These are phyloP conservation scores for Otatea glauca DNA, from an alignment of 176 grass and related monocot genomes.

Conservation along the genomic window DNA sequence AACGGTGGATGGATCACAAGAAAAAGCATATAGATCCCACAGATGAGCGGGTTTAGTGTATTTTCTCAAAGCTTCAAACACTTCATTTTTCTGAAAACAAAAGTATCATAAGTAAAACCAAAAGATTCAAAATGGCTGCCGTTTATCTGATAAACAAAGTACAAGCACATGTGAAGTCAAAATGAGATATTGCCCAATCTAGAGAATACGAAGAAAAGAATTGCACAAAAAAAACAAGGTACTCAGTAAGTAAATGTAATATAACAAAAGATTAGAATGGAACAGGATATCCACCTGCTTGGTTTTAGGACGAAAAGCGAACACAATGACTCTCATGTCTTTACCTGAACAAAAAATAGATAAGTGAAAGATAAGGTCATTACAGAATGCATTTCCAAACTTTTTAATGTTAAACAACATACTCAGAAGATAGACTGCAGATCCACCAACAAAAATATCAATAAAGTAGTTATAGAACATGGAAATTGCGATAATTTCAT, in stretches of 20 bases:
- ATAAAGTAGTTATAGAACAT: background rate
- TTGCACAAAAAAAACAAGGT: conserved; percentile 3
- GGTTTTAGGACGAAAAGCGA: conserved; percentile 80
- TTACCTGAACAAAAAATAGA: conserved; percentile 65
- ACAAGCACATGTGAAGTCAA: background rate
- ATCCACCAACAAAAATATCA: conserved; percentile 7
- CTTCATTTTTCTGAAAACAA: conserved; percentile 74
- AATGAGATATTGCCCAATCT: conserved; percentile 22
- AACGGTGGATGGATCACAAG: conserved; percentile 71
- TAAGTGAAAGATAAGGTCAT: conserved; percentile 34
- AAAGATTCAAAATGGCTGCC: conserved; percentile 25
- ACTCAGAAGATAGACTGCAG: background rate
- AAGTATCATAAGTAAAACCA: conserved; percentile 41
- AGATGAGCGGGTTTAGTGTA: conserved; percentile 70
- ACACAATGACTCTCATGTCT: conserved; percentile 90
- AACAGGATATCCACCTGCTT: conserved; percentile 65
- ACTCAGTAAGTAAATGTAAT: background rate
- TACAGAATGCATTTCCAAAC: conserved; percentile 1
- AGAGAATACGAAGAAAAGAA: conserved; percentile 22
- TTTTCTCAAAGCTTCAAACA: conserved; percentile 76
- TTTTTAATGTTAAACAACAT: conserved; percentile 6
- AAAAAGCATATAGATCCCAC: conserved; percentile 86
- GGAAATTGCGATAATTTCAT: background rate
- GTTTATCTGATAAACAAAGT: conserved; percentile 38
- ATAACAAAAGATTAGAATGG: conserved; percentile 13